phyloP scores from a whole-genome alignment of 163 green algal species.

The Scenedesmus sp. region DNA sequence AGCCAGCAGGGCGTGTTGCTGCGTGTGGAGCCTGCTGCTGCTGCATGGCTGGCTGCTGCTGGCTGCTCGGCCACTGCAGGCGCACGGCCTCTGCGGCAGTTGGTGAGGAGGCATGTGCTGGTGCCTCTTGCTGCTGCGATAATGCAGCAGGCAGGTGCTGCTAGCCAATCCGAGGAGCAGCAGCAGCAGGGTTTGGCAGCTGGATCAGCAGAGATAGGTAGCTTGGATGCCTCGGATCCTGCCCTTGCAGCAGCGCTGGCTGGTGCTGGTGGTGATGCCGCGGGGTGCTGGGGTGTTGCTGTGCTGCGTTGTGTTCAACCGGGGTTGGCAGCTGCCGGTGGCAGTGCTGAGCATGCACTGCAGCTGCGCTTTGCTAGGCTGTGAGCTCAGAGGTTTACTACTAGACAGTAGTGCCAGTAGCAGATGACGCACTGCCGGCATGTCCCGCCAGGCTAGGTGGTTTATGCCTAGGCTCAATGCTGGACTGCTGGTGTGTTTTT shows the following conservation, averaged over 20 bases:
- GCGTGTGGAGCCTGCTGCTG: slow-evolving; percentile 4
- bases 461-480: no score
- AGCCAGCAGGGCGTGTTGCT: not conserved
- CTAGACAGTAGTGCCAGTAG: no score
- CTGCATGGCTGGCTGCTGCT: slow-evolving; percentile 6
- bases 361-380: not conserved
- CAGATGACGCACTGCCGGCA: no score
- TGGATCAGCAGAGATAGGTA: not conserved
- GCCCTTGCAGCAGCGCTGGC: not conserved
- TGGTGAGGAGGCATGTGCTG: slow-evolving; percentile 53
- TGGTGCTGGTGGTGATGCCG: not conserved
- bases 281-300: not conserved
- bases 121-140: slow-evolving; percentile 45
- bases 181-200: not conserved
- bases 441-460: no score
- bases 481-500: no score
- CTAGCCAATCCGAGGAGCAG: not conserved
- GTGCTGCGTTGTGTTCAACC: not conserved
- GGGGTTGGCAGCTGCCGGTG: not conserved
- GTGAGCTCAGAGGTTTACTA: not conserved
- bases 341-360: not conserved
- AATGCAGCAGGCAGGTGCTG: not conserved
- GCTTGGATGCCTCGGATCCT: not conserved
- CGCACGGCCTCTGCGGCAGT: slow-evolving; percentile 8
- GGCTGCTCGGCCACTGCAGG: not conserved